Base-by-base conservation (phyloP, 768 basidiomycete species). In the Termitomyces sp. region DNA sequence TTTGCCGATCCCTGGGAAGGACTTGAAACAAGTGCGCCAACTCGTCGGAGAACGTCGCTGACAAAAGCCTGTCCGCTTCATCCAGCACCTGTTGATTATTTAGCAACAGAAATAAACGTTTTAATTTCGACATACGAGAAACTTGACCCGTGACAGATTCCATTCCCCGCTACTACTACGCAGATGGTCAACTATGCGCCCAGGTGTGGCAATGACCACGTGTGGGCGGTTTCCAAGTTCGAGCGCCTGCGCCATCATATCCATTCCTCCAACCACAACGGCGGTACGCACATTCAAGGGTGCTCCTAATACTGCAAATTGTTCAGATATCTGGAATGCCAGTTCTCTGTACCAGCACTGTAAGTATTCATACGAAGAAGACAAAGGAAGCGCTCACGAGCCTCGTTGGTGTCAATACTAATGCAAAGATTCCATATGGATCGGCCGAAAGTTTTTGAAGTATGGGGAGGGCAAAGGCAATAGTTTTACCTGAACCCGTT, bases 181-280 rank as follows among this genome's bases (percentile, higher is more conserved):
- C 43, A 99, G 69, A 62, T 94, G 86, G 70, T 99, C 97, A 3
- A 94, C 91, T 20, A 99, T 84, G 18, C 97, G 83, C 2, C 97
- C 97, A 3, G 97, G 97, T 0, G 97, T 99, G 7, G 95, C 97
- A 43, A 99, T 85, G 22, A 98, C 86, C 35, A 99, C 80, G 67
- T 98, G 97, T 0, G 97, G 97, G 39, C 89, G 82, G 59, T 85
- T 83, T 2, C 80, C 78, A 13, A 99, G 82, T 63, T 95, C 94
- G 16, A 91, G 75, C 0, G 96, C 92, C 67, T 99, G 97, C 1
- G 84, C 68, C 78, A 97, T 93, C 88, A 96, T 96, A 63, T 99
- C 97, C 93, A 99, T 96, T 5, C 97, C 97, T 16, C 97, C 97
- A 2, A 98, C 94, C 31, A 98, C 76, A 7, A 98, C 94, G 10